Conservation (phyloP, 495 filamentous ascomycete species). For the Hyphodiscus hymeniophilus region DNA sequence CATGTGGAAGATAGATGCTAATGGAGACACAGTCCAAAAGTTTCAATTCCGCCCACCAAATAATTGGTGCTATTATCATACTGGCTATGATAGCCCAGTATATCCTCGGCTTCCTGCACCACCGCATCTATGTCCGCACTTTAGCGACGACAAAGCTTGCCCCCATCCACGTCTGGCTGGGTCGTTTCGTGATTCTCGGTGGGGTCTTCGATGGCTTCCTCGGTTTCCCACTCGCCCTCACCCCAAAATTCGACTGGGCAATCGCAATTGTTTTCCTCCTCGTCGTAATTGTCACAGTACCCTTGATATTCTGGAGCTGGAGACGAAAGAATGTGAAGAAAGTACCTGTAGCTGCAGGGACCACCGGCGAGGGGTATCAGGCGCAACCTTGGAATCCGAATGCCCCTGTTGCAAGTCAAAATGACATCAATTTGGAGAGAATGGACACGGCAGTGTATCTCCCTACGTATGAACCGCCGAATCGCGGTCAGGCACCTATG, state of each 20-base stretch:
- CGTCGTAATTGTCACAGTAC: constrained; percentile 19
- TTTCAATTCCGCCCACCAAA: constrained; percentile 47
- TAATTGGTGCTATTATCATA: constrained; percentile 47
- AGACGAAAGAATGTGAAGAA: constrained; percentile 1
- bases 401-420: background rate
- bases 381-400: background rate
- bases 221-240: constrained; percentile 33
- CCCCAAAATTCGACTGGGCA: constrained; percentile 27
- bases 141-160: constrained; percentile 36
- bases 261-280: constrained; percentile 26
- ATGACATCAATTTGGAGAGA: background rate
- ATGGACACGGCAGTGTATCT: background rate
- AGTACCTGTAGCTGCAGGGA: constrained; percentile 1
- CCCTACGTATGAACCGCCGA: background rate
- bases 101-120: constrained; percentile 38
- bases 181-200: constrained; percentile 38
- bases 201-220: constrained; percentile 45
- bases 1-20: background rate
- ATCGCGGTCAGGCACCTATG: no score
- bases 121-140: constrained; percentile 37
- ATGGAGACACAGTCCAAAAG: constrained; percentile 33
- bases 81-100: constrained; percentile 39
- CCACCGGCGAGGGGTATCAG: constrained; percentile 2
- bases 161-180: constrained; percentile 40
- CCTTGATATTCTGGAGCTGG: constrained; percentile 12